Percentiles rank a stretch among this genome's conserved stretches.
These are phyloP conservation scores for Torulaspora microellipsoides DNA, from an alignment of 805 yeast genomes.

Conservation along the genomic window DNA sequence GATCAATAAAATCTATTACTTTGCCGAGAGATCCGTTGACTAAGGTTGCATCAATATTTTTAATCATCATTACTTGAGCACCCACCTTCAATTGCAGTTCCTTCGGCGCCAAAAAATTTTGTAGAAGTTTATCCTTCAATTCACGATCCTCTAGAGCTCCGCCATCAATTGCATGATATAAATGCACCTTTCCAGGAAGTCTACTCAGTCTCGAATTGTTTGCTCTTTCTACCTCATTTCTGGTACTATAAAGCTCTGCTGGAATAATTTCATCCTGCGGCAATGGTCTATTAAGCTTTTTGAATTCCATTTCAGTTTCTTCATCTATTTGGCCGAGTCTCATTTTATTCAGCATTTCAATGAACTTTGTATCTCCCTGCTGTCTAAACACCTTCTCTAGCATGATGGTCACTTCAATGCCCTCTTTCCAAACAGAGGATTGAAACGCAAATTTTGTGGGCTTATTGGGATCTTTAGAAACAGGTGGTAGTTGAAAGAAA, in stretches of 20 bases:
- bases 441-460: slow-evolving; percentile 58
- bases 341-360: slow-evolving; percentile 71
- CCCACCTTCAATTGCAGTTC: slow-evolving; percentile 55
- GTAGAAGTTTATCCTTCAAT: slow-evolving; percentile 42
- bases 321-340: slow-evolving; percentile 56
- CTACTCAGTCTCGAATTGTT: slow-evolving; percentile 46
- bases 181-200: slow-evolving; percentile 42
- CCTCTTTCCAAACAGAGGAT: slow-evolving; percentile 53
- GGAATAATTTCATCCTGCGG: slow-evolving; percentile 60
- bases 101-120: slow-evolving; percentile 60
- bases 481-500: slow-evolving; percentile 77
- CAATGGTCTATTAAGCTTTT: slow-evolving; percentile 48
- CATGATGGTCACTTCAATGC: slow-evolving; percentile 54
- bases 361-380: slow-evolving; percentile 63
- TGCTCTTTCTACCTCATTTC: slow-evolving; percentile 66
- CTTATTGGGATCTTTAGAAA: slow-evolving; percentile 28
- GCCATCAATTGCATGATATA: slow-evolving; percentile 51
- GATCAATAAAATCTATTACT: slow-evolving; percentile 55
- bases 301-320: slow-evolving; percentile 47
- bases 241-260: slow-evolving; percentile 69
- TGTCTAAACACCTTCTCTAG: slow-evolving; percentile 70
- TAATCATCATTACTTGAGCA: slow-evolving; percentile 81
- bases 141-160: slow-evolving; percentile 44
- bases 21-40: slow-evolving; percentile 78
- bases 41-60: slow-evolving; percentile 64